These are phyloP conservation scores for Cordia subcordata DNA, from an alignment of 257 asterid genomes.

Conservation along the genomic window DNA sequence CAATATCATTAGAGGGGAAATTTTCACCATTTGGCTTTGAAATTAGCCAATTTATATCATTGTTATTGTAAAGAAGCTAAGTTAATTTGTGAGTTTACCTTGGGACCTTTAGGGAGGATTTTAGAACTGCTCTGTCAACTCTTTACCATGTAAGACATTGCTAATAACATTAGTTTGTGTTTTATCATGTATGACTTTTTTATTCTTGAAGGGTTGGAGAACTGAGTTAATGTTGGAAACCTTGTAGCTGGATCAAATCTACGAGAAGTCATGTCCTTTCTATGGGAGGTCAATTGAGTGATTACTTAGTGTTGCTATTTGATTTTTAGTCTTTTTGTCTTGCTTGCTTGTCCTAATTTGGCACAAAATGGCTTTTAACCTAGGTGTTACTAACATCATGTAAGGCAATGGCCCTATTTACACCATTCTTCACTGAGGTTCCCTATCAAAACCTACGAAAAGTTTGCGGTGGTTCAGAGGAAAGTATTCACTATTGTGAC, in stretches of 20 bases:
- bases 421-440: slow-evolving; percentile 93
- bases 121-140: slow-evolving; percentile 89
- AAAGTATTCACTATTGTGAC: slow-evolving; percentile 86
- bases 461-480: slow-evolving; percentile 59
- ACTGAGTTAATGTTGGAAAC: too few species aligned
- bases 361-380: neutral
- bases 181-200: too few species aligned
- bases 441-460: slow-evolving; percentile 86
- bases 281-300: too few species aligned
- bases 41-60: neutral
- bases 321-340: too few species aligned
- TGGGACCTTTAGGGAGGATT: too few species aligned
- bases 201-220: too few species aligned
- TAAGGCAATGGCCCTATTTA: slow-evolving; percentile 95
- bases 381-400: slow-evolving; percentile 83
- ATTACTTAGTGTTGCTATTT: too few species aligned
- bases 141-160: slow-evolving; percentile 55
- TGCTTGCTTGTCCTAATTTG: neutral
- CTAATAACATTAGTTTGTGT: too few species aligned
- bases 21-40: neutral
- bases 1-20: too few species aligned
- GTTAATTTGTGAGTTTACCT: neutral
- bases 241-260: too few species aligned
- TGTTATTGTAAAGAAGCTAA: neutral
- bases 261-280: too few species aligned